Base-by-base conservation (phyloP, 2,329 filamentous ascomycete genomes). In the Fusarium sp. region DNA sequence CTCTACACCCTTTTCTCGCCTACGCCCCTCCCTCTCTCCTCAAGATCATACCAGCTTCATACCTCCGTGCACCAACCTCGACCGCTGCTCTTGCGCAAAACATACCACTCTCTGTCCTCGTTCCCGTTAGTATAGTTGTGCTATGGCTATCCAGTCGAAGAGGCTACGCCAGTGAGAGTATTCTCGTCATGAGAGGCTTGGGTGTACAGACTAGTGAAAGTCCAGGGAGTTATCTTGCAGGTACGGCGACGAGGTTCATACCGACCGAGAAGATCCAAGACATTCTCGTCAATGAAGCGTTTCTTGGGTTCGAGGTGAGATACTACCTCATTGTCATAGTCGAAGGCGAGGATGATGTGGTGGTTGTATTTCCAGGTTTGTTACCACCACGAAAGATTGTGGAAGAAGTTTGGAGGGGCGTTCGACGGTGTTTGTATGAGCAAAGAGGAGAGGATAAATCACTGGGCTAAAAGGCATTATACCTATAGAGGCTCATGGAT, bases 251-350 rank as follows among this genome's bases (percentile, higher is more conserved):
- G 78, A 83, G 88, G 63, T 88, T 91, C 82, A 98, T 99, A 67
- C 96, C 96, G 1, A 98, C 96, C 1, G 93, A 93, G 49, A 92
- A 94, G 83, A 97, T 99, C 66, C 94, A 94, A 80, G 96, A 99
- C 81, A 92, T 99, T 64, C 90, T 98, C 61, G 93, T 99, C 57
- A 95, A 98, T 81, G 96, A 99, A 85, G 96, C 95, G 7, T 98
- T 98, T 83, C 90, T 90, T 65, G 95, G 95, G 2, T 97, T 98
- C 79, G 94, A 95, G 83, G 95, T 98, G 41, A 86, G 92, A 45
- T 97, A 96, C 80, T 98, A 98, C 80, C 85, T 99, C 14, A 90
- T 94, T 9, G 93, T 98, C 36, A 92, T 98, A 60, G 94, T 98
- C 24, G 93, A 97, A 76, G 95, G 92, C 5, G 96, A 98, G 83